phyloP scores from a whole-genome alignment of 2,329 filamentous ascomycete genomes.

The Xylariales sp. region DNA sequence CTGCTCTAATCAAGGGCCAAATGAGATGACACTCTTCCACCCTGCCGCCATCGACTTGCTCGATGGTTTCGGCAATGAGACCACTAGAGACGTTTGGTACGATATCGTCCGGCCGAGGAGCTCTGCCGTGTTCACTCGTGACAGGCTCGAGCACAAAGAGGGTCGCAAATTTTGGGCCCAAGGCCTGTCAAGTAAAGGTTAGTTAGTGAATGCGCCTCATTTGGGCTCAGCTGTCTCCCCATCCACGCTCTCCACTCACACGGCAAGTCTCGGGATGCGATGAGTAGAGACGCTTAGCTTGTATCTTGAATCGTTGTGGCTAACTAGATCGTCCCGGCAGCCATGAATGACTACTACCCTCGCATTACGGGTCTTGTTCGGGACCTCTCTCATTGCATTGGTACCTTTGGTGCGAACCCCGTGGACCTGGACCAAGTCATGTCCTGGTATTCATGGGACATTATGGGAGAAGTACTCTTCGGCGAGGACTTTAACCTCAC shows the following conservation, averaged over 20 bases:
- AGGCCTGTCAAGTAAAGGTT: conserved; percentile 37
- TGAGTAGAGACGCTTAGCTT: background rate
- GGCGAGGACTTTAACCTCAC: conserved; percentile 37
- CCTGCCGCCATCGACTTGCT: conserved; percentile 37
- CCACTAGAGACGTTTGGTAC: conserved; percentile 41
- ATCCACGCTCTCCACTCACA: too few species aligned
- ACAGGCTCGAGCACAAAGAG: conserved; percentile 36
- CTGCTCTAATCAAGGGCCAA: conserved; percentile 31
- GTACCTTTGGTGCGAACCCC: conserved; percentile 12
- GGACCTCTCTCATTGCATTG: conserved; percentile 34
- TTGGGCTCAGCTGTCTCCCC: background rate
- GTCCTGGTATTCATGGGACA: conserved; percentile 41
- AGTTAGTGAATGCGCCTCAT: background rate
- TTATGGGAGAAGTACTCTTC: conserved; percentile 41
- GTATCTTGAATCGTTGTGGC: background rate
- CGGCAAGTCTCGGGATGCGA: background rate
- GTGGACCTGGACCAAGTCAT: conserved; percentile 38
- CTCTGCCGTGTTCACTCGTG: conserved; percentile 41
- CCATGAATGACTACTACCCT: conserved; percentile 39
- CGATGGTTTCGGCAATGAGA: conserved; percentile 39
- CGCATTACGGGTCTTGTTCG: conserved; percentile 32
- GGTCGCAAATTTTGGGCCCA: conserved; percentile 39
- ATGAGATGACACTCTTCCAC: conserved; percentile 39
- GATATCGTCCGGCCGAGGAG: conserved; percentile 38
- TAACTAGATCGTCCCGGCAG: conserved; percentile 21